phyloP scores from a whole-genome alignment of 495 filamentous ascomycete species.

The Daldinia grandis region DNA sequence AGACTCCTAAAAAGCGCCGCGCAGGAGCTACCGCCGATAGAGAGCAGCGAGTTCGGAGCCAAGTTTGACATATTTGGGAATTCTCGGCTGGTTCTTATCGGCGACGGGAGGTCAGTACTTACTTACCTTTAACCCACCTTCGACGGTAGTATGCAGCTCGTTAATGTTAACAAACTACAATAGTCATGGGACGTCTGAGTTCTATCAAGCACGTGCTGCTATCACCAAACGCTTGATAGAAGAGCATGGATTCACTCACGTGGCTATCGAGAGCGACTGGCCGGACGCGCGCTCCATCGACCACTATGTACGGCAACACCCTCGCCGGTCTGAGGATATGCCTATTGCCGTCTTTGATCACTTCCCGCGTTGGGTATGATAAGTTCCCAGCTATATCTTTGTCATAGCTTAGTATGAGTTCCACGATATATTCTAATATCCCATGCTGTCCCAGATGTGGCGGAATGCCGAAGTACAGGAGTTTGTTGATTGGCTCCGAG shows the following conservation, averaged over 20 bases:
- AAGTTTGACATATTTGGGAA: slow-evolving; percentile 27
- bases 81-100: slow-evolving; percentile 26
- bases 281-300: slow-evolving; percentile 62
- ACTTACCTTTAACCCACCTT: not conserved
- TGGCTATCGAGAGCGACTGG: slow-evolving; percentile 64
- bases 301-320: slow-evolving; percentile 51
- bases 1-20: slow-evolving; percentile 16
- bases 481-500: slow-evolving; percentile 51
- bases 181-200: slow-evolving; percentile 33
- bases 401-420: not conserved
- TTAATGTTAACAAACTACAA: slow-evolving; percentile 1
- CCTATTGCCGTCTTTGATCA: slow-evolving; percentile 54
- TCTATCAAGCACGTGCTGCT: slow-evolving; percentile 27
- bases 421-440: not conserved
- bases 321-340: slow-evolving; percentile 9
- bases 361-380: slow-evolving; percentile 58
- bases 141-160: too few relatives aligned
- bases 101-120: slow-evolving; percentile 26
- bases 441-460: slow-evolving; percentile 54
- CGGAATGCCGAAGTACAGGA: slow-evolving; percentile 61
- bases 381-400: not conserved
- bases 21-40: slow-evolving; percentile 21
- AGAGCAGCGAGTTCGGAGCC: slow-evolving; percentile 22
- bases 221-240: slow-evolving; percentile 58
- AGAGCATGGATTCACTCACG: slow-evolving; percentile 59